A percentile compares a stretch with the other conserved stretches of the same genome.
Evolutionary conservation across 2,329 filamentous ascomycete species (phyloP).

Genomic region (Venturia aucupariae): DNA sequence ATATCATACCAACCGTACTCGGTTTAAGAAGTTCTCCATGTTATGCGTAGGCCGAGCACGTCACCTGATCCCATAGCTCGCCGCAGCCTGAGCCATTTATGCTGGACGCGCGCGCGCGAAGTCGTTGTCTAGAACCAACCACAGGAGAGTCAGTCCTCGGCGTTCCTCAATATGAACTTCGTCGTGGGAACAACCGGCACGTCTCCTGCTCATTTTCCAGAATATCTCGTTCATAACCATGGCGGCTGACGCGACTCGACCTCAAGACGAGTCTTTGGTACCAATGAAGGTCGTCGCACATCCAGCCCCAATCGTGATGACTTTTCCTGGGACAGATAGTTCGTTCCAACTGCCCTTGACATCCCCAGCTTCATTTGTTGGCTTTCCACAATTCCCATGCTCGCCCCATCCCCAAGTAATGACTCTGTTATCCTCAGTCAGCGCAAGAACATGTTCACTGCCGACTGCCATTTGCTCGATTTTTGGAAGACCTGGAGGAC

Average conservation of each 20-base stretch:
- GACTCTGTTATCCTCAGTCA: slow-evolving; percentile 56
- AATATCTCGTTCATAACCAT: neutral
- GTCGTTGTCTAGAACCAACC: no score
- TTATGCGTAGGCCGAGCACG: no score
- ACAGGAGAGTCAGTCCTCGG: no score
- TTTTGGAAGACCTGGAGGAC: slow-evolving; percentile 51
- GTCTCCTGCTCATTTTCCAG: no score
- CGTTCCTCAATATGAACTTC: no score
- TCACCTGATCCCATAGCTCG: no score
- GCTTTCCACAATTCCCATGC: slow-evolving; percentile 86
- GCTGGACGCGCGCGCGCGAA: no score
- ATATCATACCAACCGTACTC: no score
- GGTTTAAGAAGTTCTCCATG: no score
- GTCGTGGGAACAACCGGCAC: no score
- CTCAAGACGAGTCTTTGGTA: neutral
- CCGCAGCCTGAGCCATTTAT: no score
- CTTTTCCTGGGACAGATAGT: slow-evolving; percentile 28
- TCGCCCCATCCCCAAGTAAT: slow-evolving; percentile 95
- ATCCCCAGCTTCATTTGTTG: slow-evolving; percentile 51
- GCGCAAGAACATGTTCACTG: slow-evolving; percentile 78
- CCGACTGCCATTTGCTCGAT: slow-evolving; percentile 64
- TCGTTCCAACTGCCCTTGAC: slow-evolving; percentile 55
- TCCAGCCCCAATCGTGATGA: slow-evolving; percentile 64
- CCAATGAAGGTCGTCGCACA: slow-evolving; percentile 83
- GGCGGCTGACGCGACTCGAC: neutral